A percentile compares a stretch with the other conserved stretches of the same genome.
These are phyloP conservation scores for Trichoderma koningiopsis DNA, from an alignment of 2,329 filamentous ascomycete species.

Conservation along the genomic window DNA sequence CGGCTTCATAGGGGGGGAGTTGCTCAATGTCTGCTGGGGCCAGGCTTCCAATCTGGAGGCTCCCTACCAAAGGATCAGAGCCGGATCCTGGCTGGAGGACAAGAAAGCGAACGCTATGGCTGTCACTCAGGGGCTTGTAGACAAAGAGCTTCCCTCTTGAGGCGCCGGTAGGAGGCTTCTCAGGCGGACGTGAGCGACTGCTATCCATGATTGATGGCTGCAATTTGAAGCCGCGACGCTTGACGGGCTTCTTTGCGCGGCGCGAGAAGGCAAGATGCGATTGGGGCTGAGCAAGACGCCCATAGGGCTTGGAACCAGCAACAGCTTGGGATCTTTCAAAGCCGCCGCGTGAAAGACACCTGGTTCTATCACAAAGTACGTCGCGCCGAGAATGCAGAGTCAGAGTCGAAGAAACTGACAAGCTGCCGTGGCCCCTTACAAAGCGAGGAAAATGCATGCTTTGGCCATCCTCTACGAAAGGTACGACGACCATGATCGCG, in stretches of 20 bases:
- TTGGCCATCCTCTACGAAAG: not conserved
- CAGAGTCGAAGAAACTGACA: not conserved
- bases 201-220: slow-evolving; percentile 1
- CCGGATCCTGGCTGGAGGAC: slow-evolving; percentile 36
- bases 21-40: slow-evolving; percentile 26
- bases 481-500: not conserved
- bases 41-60: slow-evolving; percentile 33
- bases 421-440: not conserved
- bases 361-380: not conserved
- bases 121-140: slow-evolving; percentile 32
- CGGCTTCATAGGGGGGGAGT: slow-evolving; percentile 36
- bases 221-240: not conserved
- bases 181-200: not conserved
- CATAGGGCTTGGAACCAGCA: not conserved
- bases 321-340: too few species aligned
- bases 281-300: not conserved
- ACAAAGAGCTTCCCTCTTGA: slow-evolving; percentile 1
- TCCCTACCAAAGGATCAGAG: slow-evolving; percentile 35
- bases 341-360: not conserved
- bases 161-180: not conserved
- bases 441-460: slow-evolving; percentile 3
- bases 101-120: slow-evolving; percentile 37
- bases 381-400: not conserved
- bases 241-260: slow-evolving; percentile 12
- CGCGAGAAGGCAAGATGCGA: not conserved